phyloP scores from a whole-genome alignment of 2,329 filamentous ascomycete species.

The Sporothrix curviconia region DNA sequence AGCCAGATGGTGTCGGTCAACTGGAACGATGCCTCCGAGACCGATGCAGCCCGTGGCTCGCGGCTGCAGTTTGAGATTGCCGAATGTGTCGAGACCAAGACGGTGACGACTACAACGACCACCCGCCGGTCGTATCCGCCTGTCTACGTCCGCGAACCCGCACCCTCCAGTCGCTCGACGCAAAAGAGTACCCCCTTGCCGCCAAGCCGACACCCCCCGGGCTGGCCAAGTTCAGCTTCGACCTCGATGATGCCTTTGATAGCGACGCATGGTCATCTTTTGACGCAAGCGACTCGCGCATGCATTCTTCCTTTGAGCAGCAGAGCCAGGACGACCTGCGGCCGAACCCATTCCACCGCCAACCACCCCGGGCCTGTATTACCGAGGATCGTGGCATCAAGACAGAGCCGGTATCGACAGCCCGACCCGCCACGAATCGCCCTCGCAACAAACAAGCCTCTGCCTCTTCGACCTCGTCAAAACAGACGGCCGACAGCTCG shows the following conservation, averaged over 20 bases:
- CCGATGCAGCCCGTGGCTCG: constrained; percentile 21
- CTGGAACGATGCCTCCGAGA: constrained; percentile 28
- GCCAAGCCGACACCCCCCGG: constrained; percentile 73
- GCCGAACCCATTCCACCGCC: constrained; percentile 1
- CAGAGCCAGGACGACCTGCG: constrained; percentile 14
- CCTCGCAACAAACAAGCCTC: constrained; percentile 21
- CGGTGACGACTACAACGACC: constrained; percentile 85
- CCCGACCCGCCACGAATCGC: constrained; percentile 25
- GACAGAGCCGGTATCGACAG: constrained; percentile 27
- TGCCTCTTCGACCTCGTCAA: neutral
- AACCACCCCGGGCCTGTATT: neutral
- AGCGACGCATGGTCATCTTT: constrained; percentile 30
- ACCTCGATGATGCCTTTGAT: constrained; percentile 52
- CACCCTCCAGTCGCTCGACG: constrained; percentile 65
- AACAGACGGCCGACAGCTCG: constrained; percentile 21
- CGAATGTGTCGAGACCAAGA: constrained; percentile 62
- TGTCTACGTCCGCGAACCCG: constrained; percentile 71
- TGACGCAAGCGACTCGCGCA: constrained; percentile 16
- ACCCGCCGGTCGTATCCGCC: constrained; percentile 80
- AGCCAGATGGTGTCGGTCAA: constrained; percentile 31
- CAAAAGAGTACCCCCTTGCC: constrained; percentile 85
- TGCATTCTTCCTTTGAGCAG: constrained; percentile 7
- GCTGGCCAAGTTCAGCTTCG: constrained; percentile 70
- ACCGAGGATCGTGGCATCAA: constrained; percentile 23
- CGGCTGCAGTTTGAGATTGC: constrained; percentile 51